These are phyloP conservation scores for Cyclotella choctawhatcheeana DNA, from an alignment of 108 stramenopile species.

Conservation along the genomic window DNA sequence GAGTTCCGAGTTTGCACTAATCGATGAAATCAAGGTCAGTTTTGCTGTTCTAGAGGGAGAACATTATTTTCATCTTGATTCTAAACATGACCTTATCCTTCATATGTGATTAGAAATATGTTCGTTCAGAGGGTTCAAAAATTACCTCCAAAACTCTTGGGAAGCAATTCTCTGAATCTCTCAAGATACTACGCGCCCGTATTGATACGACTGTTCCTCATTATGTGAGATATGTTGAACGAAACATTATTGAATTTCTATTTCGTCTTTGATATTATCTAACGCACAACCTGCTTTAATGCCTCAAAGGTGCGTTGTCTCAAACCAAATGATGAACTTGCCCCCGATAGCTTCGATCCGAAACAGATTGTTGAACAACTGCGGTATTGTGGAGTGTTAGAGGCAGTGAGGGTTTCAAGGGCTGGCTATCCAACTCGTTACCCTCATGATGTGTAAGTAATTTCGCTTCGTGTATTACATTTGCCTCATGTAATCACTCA, in stretches of 20 bases:
- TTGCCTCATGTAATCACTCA: too few species aligned
- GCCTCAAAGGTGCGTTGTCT: slow-evolving; percentile 74
- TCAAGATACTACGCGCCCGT: slow-evolving; percentile 85
- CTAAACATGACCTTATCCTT: too few species aligned
- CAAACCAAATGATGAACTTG: slow-evolving; percentile 90
- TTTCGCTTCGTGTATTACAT: too few species aligned
- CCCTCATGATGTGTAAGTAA: slow-evolving; percentile 63
- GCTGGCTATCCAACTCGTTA: slow-evolving; percentile 92
- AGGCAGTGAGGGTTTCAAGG: slow-evolving; percentile 90
- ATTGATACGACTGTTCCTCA: slow-evolving; percentile 96
- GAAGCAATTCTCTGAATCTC: slow-evolving; percentile 91
- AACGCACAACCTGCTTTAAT: neutral
- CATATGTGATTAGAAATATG: slow-evolving; percentile 40
- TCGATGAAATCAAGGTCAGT: slow-evolving; percentile 49
- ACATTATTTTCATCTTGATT: too few species aligned
- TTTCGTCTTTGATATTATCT: neutral
- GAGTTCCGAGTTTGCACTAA: slow-evolving; percentile 50
- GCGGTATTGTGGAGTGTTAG: slow-evolving; percentile 89
- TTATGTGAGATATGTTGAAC: slow-evolving; percentile 75
- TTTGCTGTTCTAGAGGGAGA: neutral
- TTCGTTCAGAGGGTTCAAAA: slow-evolving; percentile 51
- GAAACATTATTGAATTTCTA: neutral
- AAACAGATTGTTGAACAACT: slow-evolving; percentile 89
- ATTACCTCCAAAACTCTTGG: slow-evolving; percentile 66
- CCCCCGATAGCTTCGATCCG: slow-evolving; percentile 77